Evolutionary conservation across 768 basidiomycete genomes (phyloP), one percentile per base, ranked within the genome.

Genomic region (Suillus subalutaceus): DNA sequence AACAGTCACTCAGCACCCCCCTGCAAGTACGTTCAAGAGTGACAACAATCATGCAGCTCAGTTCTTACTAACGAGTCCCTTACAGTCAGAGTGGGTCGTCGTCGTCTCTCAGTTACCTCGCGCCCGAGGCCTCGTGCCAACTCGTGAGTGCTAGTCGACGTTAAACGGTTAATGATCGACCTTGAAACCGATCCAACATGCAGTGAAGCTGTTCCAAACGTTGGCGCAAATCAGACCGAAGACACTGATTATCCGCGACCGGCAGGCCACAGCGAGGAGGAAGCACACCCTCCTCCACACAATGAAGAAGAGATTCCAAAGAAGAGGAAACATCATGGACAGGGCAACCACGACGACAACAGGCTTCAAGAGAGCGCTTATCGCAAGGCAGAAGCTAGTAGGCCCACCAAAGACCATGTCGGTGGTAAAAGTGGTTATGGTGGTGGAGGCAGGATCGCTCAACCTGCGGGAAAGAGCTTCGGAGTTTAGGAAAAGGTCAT

Each of bases 191-290:
- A 60, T 43, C 10, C 26, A 43, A 20, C 1, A 43, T 18, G 30
- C 59, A 67, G 66, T 48, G 62, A 53, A 35, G n/a, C 50, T 38
- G 35, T 63, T 16, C 46, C 72, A 7, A 50, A 61, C 5, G 68
- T 73, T 38, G 57, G 72, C 18, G 64, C 48, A 41, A 69, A 66
- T 64, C 61, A 68, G 62, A n/a, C 74, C 20, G 80, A 75, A 48
- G 65, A 71, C 30, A 65, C 74, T 23, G 83, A 85, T 72, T 88
- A 89, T 67, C 88, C 88, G 10, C 80, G 88, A 37, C 88, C 87
- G 15, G 79, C 80, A n/a, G 58, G 77, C 50, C 80, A 80, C 7
- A 75, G 73, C 32, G 78, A 80, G 30, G 78, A 78, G 1, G 72
- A 71, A 15, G 26, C 60, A 15, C 76, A 79, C 16, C 70, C 72